Base-by-base conservation (phyloP, 2,329 filamentous ascomycete genomes). In the Leptographium lundbergii region DNA sequence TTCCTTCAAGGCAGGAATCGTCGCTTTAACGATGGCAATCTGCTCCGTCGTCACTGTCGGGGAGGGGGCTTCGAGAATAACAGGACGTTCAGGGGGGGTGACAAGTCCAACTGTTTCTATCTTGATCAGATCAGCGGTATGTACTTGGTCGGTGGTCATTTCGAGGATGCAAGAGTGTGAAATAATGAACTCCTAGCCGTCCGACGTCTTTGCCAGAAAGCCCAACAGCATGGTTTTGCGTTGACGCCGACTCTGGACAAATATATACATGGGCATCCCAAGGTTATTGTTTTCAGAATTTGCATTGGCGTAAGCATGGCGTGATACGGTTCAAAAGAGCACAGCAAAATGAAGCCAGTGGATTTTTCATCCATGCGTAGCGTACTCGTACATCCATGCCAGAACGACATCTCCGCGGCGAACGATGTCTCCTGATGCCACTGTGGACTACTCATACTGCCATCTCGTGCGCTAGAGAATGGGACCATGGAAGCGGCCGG, bases 21-120 rank as follows among this genome's bases (percentile, higher is more conserved):
- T 92, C 45, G 88, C 77, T 71, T 90, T 91, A 75, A 94, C 85
- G 64, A 87, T 84, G 61, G 79, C 73, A 63, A 86, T 77, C 74
- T 92, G 88, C 45, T 78, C 74, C 29, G 78, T 72, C 13, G 85
- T 84, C 60, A 89, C 73, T 60, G 79, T 54, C 36, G 65, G 62
- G 11, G 62, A 36, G 4, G 50, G 7, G 13, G 53, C 11, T 2
- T 10, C n/a, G 53, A 17, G 17, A 42, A 14, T 2, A 42, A 14
- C 39, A 13, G 17, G 4, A 42, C 2, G 5, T 42, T 17, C 13
- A 42, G 39, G 17, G 14, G 14, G 39, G 39, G 39, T 6, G 36
- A 39, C 36, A 6, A 4, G 39, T 17, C 39, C 17, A 42, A 17
- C 39, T 19, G 13, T 6, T 14, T 4, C 14, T 42, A 3, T 14